These are phyloP conservation scores for Wickerhamiella kurtzmanii DNA, from an alignment of 805 yeast species.

Conservation along the genomic window DNA sequence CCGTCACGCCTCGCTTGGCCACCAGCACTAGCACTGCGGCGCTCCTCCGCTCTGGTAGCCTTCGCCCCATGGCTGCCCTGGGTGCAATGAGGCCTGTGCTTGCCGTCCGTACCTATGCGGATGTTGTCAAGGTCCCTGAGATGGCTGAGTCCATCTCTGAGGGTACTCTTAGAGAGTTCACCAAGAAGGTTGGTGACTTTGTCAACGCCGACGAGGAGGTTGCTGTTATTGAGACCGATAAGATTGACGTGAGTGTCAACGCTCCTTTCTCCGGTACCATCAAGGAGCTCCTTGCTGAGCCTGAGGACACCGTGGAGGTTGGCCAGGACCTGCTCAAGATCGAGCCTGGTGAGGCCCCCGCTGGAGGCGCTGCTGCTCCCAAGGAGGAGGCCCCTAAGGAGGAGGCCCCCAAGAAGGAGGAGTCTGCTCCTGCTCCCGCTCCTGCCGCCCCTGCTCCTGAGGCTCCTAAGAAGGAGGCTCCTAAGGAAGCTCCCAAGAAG, in stretches of 20 bases:
- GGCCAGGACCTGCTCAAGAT: conserved; percentile 86
- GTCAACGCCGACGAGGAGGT: conserved; percentile 77
- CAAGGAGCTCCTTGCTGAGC: conserved; percentile 64
- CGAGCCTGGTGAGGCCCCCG: conserved; percentile 60
- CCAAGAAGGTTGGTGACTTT: conserved; percentile 66
- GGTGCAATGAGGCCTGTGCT: neutral
- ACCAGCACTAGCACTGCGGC: neutral
- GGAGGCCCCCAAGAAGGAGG: conserved; percentile 15
- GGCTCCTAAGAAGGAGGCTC: conserved; percentile 25
- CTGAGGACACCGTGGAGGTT: conserved; percentile 89
- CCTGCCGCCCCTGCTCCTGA: conserved; percentile 21
- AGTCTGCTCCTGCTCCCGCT: too few species aligned
- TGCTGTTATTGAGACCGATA: conserved; percentile 96
- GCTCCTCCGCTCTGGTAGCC: neutral
- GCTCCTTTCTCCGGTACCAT: conserved; percentile 87
- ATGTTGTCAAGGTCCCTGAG: conserved; percentile 77
- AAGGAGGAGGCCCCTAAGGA: conserved; percentile 20
- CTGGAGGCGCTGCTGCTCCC: conserved; percentile 35
- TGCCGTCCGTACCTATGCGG: conserved; percentile 22
- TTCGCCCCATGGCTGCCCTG: neutral
- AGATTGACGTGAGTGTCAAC: conserved; percentile 93
- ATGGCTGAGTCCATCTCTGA: conserved; percentile 98
- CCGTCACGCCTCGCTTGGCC: neutral
- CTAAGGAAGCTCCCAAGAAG: conserved; percentile 19
- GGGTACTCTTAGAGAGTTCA: conserved; percentile 65